Conservation (phyloP, 108 stramenopile species). For the Skeletonema menzelii region DNA sequence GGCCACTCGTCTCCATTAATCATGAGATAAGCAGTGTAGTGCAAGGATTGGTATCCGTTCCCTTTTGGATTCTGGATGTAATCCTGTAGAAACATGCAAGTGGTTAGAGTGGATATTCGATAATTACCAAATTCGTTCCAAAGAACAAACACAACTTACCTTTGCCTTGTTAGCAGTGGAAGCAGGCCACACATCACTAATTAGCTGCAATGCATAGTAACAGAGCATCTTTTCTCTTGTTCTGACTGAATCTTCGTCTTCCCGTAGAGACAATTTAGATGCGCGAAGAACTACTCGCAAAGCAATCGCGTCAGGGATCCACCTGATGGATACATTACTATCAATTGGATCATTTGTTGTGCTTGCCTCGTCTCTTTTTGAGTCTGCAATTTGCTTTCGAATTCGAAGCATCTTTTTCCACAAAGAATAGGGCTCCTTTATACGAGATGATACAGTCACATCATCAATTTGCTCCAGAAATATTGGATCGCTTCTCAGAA, state of each 20-base stretch:
- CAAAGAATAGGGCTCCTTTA: slow-evolving; percentile 78
- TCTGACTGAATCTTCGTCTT: slow-evolving; percentile 50
- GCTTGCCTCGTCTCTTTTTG: slow-evolving; percentile 34
- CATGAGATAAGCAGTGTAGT: slow-evolving; percentile 74
- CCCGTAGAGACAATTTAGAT: slow-evolving; percentile 23
- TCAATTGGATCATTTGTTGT: background rate
- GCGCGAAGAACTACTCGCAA: slow-evolving; percentile 70
- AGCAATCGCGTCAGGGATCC: slow-evolving; percentile 72
- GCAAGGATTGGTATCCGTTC: slow-evolving; percentile 93
- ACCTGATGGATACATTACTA: slow-evolving; percentile 24
- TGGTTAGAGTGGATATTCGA: background rate
- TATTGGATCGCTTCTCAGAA: slow-evolving; percentile 52
- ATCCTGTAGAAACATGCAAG: slow-evolving; percentile 28
- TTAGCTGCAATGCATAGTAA: slow-evolving; percentile 66
- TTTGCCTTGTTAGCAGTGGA: slow-evolving; percentile 56
- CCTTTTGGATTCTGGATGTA: slow-evolving; percentile 85
- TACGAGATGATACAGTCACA: slow-evolving; percentile 58
- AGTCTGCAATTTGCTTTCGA: slow-evolving; percentile 65
- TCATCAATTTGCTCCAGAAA: slow-evolving; percentile 54
- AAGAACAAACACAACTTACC: too few relatives aligned
- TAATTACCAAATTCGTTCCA: too few relatives aligned
- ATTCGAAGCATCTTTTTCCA: slow-evolving; percentile 74
- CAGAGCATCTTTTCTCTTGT: slow-evolving; percentile 66
- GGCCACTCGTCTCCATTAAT: slow-evolving; percentile 60
- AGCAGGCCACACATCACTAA: slow-evolving; percentile 64